These are phyloP conservation scores for Paraphaeosphaeria minitans DNA, from an alignment of 2,329 filamentous ascomycete species.

Conservation along the genomic window DNA sequence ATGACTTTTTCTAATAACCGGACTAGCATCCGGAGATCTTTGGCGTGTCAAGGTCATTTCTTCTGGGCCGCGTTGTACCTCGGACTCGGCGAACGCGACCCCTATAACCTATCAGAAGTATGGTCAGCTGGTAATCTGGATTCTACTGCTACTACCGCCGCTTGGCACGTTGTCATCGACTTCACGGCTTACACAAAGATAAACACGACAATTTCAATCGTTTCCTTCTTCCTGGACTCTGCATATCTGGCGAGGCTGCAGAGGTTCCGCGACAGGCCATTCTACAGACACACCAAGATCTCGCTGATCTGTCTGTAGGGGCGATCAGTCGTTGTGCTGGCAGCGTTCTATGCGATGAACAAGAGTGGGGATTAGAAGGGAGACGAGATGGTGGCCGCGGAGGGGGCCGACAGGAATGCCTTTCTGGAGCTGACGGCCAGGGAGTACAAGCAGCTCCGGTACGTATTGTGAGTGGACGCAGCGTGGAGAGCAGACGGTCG, in stretches of 20 bases:
- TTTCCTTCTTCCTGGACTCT: constrained; percentile 9
- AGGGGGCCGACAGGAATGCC: not conserved
- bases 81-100: constrained; percentile 8
- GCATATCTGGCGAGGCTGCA: no score
- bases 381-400: not conserved
- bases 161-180: constrained; percentile 11
- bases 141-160: no score
- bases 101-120: constrained; percentile 10
- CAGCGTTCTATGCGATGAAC: not conserved
- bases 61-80: constrained; percentile 9
- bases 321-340: no score
- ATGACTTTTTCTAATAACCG: no score
- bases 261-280: no score
- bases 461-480: no score
- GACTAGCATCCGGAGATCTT: no score
- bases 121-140: constrained; percentile 13
- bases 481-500: not conserved
- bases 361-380: not conserved
- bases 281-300: no score
- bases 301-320: no score
- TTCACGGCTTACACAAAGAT: constrained; percentile 10
- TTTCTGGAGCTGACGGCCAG: not conserved
- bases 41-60: no score
- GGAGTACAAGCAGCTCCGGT: no score
- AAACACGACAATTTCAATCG: constrained; percentile 10